A percentile compares a stretch with the other conserved stretches of the same genome.
phyloP scores from a whole-genome alignment of 1,284 basidiomycete genomes.

The Fereydounia khargensis region DNA sequence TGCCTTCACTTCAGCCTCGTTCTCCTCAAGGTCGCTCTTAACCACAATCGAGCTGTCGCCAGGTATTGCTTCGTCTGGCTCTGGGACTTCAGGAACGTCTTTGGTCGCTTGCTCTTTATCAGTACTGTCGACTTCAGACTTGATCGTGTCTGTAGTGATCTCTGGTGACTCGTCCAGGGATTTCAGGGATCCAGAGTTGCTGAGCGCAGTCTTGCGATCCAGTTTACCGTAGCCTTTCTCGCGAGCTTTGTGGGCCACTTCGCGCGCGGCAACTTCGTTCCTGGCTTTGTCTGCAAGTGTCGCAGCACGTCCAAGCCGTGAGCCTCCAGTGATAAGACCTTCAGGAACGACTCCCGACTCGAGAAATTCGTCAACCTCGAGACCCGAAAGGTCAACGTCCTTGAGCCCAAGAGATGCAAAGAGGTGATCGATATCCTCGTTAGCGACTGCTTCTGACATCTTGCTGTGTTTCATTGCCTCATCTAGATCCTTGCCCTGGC shows the following conservation, averaged over 20 bases:
- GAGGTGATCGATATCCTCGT: conserved; percentile 46
- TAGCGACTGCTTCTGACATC: conserved; percentile 28
- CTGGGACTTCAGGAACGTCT: no score
- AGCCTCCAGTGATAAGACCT: conserved; percentile 26
- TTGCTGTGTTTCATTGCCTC: conserved; percentile 31
- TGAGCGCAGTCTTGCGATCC: neutral
- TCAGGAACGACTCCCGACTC: conserved; percentile 37
- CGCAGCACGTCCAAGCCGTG: conserved; percentile 18
- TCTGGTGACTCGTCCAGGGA: no score
- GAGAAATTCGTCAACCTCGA: conserved; percentile 50
- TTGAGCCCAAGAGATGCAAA: conserved; percentile 46
- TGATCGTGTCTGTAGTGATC: conserved; percentile 4
- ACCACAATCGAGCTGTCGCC: no score
- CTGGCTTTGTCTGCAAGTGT: conserved; percentile 37
- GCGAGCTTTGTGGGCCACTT: conserved; percentile 27
- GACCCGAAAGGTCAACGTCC: conserved; percentile 43
- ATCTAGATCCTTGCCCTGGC: conserved; percentile 30
- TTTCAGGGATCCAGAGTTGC: neutral
- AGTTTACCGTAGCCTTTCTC: conserved; percentile 19
- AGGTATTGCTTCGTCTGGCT: no score
- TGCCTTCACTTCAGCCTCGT: no score
- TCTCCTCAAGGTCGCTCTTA: no score
- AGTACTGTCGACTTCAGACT: neutral
- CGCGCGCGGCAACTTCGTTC: conserved; percentile 32
- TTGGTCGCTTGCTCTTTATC: no score